These are phyloP conservation scores for Trichoderma asperelloides DNA, from an alignment of 495 filamentous ascomycete species.

Conservation along the genomic window DNA sequence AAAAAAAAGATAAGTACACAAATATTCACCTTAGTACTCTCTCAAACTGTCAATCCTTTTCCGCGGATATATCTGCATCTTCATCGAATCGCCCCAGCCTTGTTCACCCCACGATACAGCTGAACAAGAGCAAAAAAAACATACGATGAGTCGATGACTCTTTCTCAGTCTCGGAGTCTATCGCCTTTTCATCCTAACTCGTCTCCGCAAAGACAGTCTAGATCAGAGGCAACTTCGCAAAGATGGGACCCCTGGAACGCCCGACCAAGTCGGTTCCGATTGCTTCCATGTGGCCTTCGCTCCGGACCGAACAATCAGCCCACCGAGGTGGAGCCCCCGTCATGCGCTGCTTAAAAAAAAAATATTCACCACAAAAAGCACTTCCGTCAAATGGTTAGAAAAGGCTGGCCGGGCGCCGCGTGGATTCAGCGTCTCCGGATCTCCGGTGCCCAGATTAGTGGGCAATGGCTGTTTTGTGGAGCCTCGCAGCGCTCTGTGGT, in stretches of 20 bases:
- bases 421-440: conserved; percentile 1
- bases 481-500: neutral
- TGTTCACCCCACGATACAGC: too few relatives aligned
- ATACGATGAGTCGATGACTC: too few relatives aligned
- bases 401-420: neutral
- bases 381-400: neutral
- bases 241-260: neutral
- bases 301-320: conserved; percentile 1
- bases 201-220: too few relatives aligned
- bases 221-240: too few relatives aligned
- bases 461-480: neutral
- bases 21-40: too few relatives aligned
- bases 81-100: too few relatives aligned
- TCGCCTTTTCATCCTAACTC: too few relatives aligned
- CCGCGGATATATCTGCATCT: too few relatives aligned
- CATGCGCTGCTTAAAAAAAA: neutral
- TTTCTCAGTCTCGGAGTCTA: too few relatives aligned
- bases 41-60: too few relatives aligned
- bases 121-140: too few relatives aligned
- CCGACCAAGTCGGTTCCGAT: neutral
- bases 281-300: neutral
- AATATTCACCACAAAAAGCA: neutral
- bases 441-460: neutral
- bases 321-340: neutral
- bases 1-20: too few relatives aligned